Conservation (phyloP, 208 protist genomes). For the Trypanosomatidae sp. region DNA sequence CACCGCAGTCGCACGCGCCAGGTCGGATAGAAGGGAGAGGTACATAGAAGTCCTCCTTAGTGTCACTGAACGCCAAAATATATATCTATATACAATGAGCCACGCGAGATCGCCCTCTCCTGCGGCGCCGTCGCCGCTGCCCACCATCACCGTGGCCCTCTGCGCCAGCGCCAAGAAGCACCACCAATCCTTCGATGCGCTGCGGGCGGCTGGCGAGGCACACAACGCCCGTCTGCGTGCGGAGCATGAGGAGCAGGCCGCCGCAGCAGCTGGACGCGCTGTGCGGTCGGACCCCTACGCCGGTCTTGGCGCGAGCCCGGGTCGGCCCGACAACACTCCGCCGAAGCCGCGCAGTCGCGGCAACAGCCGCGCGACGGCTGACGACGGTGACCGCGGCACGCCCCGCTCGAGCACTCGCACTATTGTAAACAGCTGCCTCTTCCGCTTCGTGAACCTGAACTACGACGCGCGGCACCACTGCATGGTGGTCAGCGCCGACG, state of each 20-base stretch:
- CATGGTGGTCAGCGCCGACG: no score
- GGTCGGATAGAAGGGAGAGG: no score
- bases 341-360: no score
- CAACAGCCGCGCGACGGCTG: neutral
- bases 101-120: neutral
- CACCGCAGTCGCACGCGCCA: no score
- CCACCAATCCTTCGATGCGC: constrained; percentile 69
- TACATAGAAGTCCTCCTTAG: neutral
- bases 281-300: no score
- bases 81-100: neutral
- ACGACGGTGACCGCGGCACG: neutral
- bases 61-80: neutral
- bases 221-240: constrained; percentile 25
- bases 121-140: neutral
- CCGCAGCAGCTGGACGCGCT: no score
- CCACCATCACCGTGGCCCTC: constrained; percentile 43
- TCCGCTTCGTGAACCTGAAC: constrained; percentile 57
- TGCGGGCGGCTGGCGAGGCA: constrained; percentile 30
- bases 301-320: no score
- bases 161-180: constrained; percentile 79
- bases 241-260: neutral
- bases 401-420: neutral
- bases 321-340: no score
- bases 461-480: constrained; percentile 40
- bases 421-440: constrained; percentile 1